phyloP scores from a whole-genome alignment of 129 eudicot genomes.

The Silybum marianum region DNA sequence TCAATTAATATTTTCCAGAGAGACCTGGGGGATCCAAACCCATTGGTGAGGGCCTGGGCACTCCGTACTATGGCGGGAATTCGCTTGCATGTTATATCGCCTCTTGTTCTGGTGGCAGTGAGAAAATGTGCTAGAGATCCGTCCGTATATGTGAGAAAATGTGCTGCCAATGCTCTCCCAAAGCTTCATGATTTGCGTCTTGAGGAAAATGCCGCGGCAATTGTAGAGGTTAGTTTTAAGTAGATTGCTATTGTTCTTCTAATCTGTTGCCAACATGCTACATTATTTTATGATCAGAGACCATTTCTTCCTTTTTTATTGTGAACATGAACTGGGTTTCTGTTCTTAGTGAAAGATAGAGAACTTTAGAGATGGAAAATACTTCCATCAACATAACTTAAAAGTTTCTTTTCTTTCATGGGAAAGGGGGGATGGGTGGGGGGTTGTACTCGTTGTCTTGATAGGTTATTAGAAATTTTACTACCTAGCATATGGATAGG shows the following conservation, averaged over 20 bases:
- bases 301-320: neutral
- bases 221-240: slow-evolving; percentile 69
- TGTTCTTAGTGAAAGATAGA: slow-evolving; percentile 15
- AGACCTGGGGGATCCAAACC: slow-evolving; percentile 93
- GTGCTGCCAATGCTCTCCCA: slow-evolving; percentile 98
- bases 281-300: slow-evolving; percentile 8
- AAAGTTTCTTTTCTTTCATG: neutral
- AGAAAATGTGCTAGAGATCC: slow-evolving; percentile 95
- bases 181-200: slow-evolving; percentile 85
- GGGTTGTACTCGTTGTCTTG: neutral
- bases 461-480: neutral
- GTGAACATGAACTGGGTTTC: slow-evolving; percentile 12
- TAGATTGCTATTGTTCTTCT: slow-evolving; percentile 15
- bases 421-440: neutral
- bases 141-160: slow-evolving; percentile 91
- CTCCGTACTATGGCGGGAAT: slow-evolving; percentile 99
- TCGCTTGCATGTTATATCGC: slow-evolving; percentile 87
- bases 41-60: slow-evolving; percentile 99
- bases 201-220: slow-evolving; percentile 66
- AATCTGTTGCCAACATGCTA: neutral
- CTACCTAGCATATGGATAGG: neutral
- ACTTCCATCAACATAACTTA: slow-evolving; percentile 7
- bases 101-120: slow-evolving; percentile 83
- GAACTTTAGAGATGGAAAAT: slow-evolving; percentile 17
- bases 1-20: slow-evolving; percentile 96